phyloP scores from a whole-genome alignment of 2,329 filamentous ascomycete species.

The Orbilia javanica region DNA sequence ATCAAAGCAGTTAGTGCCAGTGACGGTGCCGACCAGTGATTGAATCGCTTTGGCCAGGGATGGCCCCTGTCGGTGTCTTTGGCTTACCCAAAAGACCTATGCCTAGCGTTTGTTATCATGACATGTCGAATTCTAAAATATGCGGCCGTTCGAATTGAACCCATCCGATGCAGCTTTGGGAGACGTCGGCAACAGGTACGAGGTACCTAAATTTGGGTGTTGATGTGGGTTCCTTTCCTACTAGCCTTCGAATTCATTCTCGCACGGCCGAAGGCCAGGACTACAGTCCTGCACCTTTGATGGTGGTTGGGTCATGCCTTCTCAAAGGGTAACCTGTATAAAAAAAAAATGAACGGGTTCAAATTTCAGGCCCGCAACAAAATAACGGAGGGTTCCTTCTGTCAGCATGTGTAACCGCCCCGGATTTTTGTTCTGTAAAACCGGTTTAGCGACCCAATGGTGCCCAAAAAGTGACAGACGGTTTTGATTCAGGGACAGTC shows the following conservation, averaged over 20 bases:
- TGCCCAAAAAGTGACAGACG: neutral
- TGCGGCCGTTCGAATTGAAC: constrained; percentile 12
- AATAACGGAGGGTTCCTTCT: constrained; percentile 4
- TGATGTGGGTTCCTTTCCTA: neutral
- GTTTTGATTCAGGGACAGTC: constrained; percentile 36
- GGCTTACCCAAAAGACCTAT: constrained; percentile 18
- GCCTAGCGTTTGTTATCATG: constrained; percentile 36
- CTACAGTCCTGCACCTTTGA: neutral
- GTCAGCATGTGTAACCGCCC: constrained; percentile 31
- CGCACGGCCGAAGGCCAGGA: neutral
- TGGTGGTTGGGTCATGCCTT: neutral
- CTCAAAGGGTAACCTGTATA: neutral
- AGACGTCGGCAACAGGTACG: constrained; percentile 30
- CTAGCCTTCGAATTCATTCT: neutral
- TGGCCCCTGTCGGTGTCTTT: constrained; percentile 34
- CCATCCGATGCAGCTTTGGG: constrained; percentile 32
- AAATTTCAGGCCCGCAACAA: constrained; percentile 12
- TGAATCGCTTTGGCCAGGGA: constrained; percentile 27
- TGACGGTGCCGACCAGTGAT: constrained; percentile 34
- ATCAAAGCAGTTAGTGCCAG: constrained; percentile 51
- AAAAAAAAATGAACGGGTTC: neutral
- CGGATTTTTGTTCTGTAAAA: constrained; percentile 50
- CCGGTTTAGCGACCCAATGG: constrained; percentile 56
- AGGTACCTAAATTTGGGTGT: constrained; percentile 44
- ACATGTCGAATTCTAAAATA: constrained; percentile 30